Evolutionary conservation across 139 green algal genomes (phyloP).

Genomic region (Tetratostichococcus sp.): DNA sequence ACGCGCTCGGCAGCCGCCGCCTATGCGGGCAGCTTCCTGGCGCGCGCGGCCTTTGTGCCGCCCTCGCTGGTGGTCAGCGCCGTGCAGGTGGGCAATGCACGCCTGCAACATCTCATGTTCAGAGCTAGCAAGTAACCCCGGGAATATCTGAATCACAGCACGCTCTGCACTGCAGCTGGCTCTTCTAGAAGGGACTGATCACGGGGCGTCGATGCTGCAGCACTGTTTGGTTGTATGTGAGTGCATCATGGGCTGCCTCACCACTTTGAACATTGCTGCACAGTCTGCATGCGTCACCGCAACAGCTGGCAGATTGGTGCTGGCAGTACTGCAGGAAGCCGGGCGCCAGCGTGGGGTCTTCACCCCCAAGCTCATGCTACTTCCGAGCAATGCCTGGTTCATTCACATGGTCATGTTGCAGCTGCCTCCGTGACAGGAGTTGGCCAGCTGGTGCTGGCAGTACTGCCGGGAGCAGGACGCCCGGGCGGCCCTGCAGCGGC

Average conservation of each 20-base stretch:
- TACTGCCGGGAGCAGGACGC: slow-evolving; percentile 36
- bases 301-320: slow-evolving; percentile 31
- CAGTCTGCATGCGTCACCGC: too few species aligned
- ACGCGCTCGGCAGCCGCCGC: slow-evolving; percentile 66
- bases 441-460: slow-evolving; percentile 29
- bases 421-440: background rate
- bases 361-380: too few species aligned
- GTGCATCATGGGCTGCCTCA: too few species aligned
- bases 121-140: too few species aligned
- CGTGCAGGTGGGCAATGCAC: slow-evolving; percentile 29
- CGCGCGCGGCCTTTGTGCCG: slow-evolving; percentile 59
- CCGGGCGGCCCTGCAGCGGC: slow-evolving; percentile 17
- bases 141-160: too few species aligned
- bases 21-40: slow-evolving; percentile 85
- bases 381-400: too few species aligned
- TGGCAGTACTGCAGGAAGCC: slow-evolving; percentile 33
- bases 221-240: too few species aligned
- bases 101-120: background rate
- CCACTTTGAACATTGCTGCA: too few species aligned
- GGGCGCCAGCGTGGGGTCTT: slow-evolving; percentile 5
- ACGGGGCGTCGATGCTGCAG: too few species aligned
- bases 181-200: too few species aligned
- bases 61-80: slow-evolving; percentile 44
- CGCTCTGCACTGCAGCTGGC: too few species aligned
- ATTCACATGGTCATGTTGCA: too few species aligned